Evolutionary conservation across 176 grass and related monocot species (phyloP), one percentile per base, ranked within the genome.

Genomic region (Musa itinerans): DNA sequence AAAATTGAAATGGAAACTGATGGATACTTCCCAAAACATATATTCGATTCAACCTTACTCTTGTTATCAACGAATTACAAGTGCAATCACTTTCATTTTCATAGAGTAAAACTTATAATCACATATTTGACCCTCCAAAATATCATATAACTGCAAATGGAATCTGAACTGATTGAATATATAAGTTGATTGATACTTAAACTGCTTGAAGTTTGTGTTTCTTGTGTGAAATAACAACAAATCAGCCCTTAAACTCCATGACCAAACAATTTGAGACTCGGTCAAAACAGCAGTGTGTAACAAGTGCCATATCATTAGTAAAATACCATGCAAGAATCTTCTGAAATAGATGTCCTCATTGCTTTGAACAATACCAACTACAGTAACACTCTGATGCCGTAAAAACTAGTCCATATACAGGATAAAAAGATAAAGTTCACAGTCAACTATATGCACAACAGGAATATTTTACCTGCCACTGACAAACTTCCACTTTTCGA

Each of bases 401-500:
- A 43, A 43, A n/a, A 43, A 43, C 34, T 43, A 43, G 34, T 43
- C 34, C 34, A 43, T 43, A 43, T 43, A 43, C 52, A 21, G 68
- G 50, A 65, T 27, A 17, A 76, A 61, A 65, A 16, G 19, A 68
- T 75, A 74, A 56, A 43, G 34, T 43, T 43, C 34, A 43, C 34
- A 43, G 34, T 43, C 34, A 43, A 43, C 34, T 43, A 43, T 6
- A 43, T 6, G 65, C 24, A 68, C 3, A 14, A 48, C 16, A 69
- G 13, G 16, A 48, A 69, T 48, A 27, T 48, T 53, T 2, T 71
- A 99, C 96, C 96, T 92, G 81, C 92, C 85, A 84, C 88, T 95
- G 29, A 86, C 86, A 63, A 95, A 84, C 21, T 84, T 89, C 96
- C 96, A 99, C 76, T 95, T 99, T 78, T 99, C 96, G 8, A 99